These are phyloP conservation scores for Panus rudis DNA, from an alignment of 768 basidiomycete species.

Conservation along the genomic window DNA sequence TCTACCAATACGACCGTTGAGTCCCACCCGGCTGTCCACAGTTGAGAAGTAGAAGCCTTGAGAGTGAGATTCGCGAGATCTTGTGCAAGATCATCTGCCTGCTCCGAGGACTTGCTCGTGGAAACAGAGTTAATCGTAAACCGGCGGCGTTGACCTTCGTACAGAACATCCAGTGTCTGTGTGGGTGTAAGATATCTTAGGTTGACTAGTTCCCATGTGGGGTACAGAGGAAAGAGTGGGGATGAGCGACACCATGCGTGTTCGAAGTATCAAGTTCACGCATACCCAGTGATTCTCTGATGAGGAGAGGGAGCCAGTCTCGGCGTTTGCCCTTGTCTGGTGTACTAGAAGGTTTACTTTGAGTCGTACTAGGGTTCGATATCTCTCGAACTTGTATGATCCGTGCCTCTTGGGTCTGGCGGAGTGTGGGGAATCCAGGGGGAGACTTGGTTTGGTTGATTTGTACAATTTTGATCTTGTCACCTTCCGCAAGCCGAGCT, in stretches of 20 bases:
- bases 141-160: conserved; percentile 51
- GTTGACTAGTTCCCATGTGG: conserved; percentile 44
- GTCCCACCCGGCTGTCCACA: conserved; percentile 71
- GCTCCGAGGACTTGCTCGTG: conserved; percentile 16
- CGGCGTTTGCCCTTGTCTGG: conserved; percentile 30
- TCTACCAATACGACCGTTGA: conserved; percentile 40
- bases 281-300: conserved; percentile 66
- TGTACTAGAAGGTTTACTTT: background rate
- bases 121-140: conserved; percentile 51
- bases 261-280: conserved; percentile 3
- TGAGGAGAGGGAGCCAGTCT: conserved; percentile 63
- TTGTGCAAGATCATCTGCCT: conserved; percentile 28
- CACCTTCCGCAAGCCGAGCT: conserved; percentile 44
- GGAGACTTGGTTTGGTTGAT: conserved; percentile 26
- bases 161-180: conserved; percentile 56
- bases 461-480: conserved; percentile 41
- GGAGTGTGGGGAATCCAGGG: conserved; percentile 44
- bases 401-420: conserved; percentile 42
- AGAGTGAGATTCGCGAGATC: conserved; percentile 42
- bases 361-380: conserved; percentile 1
- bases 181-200: conserved; percentile 57
- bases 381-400: conserved; percentile 49
- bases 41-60: conserved; percentile 25
- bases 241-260: conserved; percentile 6
- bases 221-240: too few relatives aligned